Base-by-base conservation (phyloP, 2,329 filamentous ascomycete genomes). In the Leptodontidium sp. region DNA sequence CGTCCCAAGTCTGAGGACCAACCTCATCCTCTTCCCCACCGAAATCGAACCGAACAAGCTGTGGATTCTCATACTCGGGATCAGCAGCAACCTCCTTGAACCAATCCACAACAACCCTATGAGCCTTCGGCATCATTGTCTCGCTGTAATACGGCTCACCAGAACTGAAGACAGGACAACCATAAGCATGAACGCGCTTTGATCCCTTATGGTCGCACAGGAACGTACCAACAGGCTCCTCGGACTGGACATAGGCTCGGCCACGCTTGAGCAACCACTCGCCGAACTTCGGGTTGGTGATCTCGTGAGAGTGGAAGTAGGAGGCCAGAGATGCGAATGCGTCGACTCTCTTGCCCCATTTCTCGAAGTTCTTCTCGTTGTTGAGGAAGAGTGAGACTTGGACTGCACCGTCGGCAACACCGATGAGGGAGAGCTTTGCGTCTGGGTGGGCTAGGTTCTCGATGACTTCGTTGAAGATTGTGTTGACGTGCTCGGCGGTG, bases 101-200 rank as follows among this genome's bases (percentile, higher is more conserved):
- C 84, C 90, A 94, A 49, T 81, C 78, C 1, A 93, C 78, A 32
- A 92, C 85, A 2, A 81, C 78, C 14, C 77, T 74, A 71, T 87
- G 85, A 0, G 86, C 85, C 12, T 77, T 78, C 14, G 90, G 82
- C 64, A 94, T 84, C 70, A 93, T 85, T 47, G 83, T 82, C 78
- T 97, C 92, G 8, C 81, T 81, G 75, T 88, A 83, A 43, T 83
- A 76, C 0, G 80, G 74, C 70, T 91, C 88, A 3, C 90, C 90
- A 1, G 90, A 86, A n/a, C 90, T 90, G 79, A 91, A 91, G 70
- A 89, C 85, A 4, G 91, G 91, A 71, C 88, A 91, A 5, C 91
- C 90, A 53, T 86, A 82, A 12, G 78, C 72, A 0, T 82, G 63
- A 24, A 74, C 32, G n/a, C 47, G 21, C 15, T 71, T 70, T 17